phyloP scores from a whole-genome alignment of 257 asterid species.

The Solanum tarijense region DNA sequence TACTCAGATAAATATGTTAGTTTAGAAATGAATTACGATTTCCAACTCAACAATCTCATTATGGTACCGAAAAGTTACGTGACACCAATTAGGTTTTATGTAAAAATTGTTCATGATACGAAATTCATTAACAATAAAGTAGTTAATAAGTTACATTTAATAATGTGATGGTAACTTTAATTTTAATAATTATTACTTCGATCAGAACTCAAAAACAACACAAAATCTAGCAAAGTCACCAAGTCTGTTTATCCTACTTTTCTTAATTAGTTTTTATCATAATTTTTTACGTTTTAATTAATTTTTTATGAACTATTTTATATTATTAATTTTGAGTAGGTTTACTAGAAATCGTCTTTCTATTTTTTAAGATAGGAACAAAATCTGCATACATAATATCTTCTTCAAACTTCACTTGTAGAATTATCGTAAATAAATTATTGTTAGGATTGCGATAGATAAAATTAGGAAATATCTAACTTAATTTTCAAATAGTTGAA shows the following conservation, averaged over 20 bases:
- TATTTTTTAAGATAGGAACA: too few relatives aligned
- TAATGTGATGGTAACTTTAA: background rate
- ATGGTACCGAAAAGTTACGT: background rate
- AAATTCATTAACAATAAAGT: background rate
- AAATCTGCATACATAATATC: background rate
- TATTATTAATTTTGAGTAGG: too few relatives aligned
- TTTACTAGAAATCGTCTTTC: too few relatives aligned
- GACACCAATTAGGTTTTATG: background rate
- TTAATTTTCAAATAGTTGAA: background rate
- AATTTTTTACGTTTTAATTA: too few relatives aligned
- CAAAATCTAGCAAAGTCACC: background rate
- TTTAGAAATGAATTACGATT: background rate
- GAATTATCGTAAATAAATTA: background rate
- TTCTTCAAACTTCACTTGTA: rapidly evolving
- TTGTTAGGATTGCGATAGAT: background rate
- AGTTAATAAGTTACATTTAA: background rate
- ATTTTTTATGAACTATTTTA: too few relatives aligned
- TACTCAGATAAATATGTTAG: background rate
- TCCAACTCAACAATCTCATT: background rate
- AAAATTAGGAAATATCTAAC: background rate
- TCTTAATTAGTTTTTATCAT: too few relatives aligned
- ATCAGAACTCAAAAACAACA: background rate
- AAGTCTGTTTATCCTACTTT: background rate
- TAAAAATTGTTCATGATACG: rapidly evolving
- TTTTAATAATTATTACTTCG: background rate